Conservation (phyloP, 306 rosid species). For the Quercus alba region DNA sequence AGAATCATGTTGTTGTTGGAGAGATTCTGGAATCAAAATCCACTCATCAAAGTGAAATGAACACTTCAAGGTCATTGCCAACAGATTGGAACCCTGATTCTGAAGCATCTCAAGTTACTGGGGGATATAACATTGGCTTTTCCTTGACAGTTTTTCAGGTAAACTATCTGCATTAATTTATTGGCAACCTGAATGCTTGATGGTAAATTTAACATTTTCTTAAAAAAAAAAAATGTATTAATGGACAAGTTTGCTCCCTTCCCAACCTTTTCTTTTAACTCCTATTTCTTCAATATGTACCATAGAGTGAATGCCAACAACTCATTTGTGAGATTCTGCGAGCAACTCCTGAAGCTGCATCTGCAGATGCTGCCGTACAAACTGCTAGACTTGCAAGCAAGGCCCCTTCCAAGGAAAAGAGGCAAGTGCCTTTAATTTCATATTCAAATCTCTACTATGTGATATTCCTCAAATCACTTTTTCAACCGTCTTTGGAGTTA, state of each 20-base stretch:
- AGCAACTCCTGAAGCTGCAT: conserved; percentile 99
- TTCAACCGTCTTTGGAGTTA: neutral
- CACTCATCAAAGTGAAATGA: conserved; percentile 59
- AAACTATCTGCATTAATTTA: conserved; percentile 6
- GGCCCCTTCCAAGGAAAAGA: conserved; percentile 87
- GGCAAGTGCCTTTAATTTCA: conserved; percentile 51
- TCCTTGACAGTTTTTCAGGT: conserved; percentile 98
- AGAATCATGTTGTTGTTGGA: conserved; percentile 93
- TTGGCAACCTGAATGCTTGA: conserved; percentile 9
- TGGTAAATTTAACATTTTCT: conserved; percentile 11
- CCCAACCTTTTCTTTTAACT: conserved; percentile 15
- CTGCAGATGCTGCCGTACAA: conserved; percentile 98
- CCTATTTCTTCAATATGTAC: conserved; percentile 21
- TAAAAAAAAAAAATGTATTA: neutral
- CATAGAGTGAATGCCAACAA: conserved; percentile 98
- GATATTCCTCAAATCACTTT: conserved; percentile 6
- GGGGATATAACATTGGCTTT: conserved; percentile 95
- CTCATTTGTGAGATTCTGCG: conserved; percentile 97
- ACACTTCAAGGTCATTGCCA: conserved; percentile 71
- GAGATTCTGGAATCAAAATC: conserved; percentile 86
- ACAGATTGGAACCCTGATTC: conserved; percentile 80
- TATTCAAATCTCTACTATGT: conserved; percentile 17
- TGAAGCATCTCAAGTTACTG: conserved; percentile 86
- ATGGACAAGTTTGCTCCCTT: conserved; percentile 7
- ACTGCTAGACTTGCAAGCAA: conserved; percentile 96